Base-by-base conservation (phyloP, 1,284 basidiomycete genomes). In the Sanghuangporus baumii region DNA sequence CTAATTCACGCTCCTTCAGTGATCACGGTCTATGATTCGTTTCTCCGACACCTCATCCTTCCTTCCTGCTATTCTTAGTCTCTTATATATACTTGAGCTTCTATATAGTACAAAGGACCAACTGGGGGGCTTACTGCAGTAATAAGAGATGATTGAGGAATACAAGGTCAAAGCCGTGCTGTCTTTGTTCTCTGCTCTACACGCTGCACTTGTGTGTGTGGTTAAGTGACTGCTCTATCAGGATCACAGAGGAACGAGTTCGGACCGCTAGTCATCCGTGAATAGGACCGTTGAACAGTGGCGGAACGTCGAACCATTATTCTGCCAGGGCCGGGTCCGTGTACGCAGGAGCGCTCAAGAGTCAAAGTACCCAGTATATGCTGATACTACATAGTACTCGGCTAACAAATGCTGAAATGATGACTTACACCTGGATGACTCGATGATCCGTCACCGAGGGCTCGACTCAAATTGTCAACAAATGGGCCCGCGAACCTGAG, bases 81-180 rank as follows among this genome's bases (percentile, higher is more conserved):
- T n/a, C 41, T 56, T 40, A 61, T 55, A 61, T 60, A 43, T 20
- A 40, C 55, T 59, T 11, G 58, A 40, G 23, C 38, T 31, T 37
- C 23, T 55, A 56, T 56, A 38, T 55, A 61, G 40, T 61, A 56
- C 60, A 57, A 57, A 43, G 60, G 51, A 55, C 59, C 55, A 12
- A 38, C 37, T 55, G n/a, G 51, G 43, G 31, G 12, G 47, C 48
- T 38, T 31, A 31, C 50, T 54, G 46, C 34, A 20, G 14, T 55
- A 43, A 57, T 56, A 36, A 41, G 60, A 20, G 34, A 54, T 5
- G 26, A 31, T 31, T 31, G 26, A 26, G n/a, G 47, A 61, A 52
- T 60, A 60, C 58, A 60, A 60, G 14, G 58, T 37, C 26, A 18
- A 14, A n/a, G 37, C 47, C 55, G 20, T 14, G 31, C 52, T 46